Conservation (phyloP, 2,329 filamentous ascomycete species). For the Claviceps pazoutovae region DNA sequence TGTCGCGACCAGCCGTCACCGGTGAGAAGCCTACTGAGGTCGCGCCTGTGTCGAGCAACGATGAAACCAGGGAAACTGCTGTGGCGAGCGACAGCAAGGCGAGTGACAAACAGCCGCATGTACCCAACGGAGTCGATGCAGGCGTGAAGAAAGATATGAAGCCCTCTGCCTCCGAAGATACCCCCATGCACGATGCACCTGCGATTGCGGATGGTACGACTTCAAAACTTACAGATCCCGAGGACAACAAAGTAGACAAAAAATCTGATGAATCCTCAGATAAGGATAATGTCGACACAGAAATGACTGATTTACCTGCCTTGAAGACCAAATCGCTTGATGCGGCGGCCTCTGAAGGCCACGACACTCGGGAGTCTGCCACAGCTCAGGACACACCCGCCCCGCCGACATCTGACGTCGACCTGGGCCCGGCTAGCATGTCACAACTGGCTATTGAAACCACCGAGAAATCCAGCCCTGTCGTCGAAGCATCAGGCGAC, state of each 20-base stretch:
- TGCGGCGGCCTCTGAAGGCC: constrained; percentile 6
- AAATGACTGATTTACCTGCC: constrained; percentile 14
- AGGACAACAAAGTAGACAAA: neutral
- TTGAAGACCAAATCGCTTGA: constrained; percentile 7
- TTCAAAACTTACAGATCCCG: neutral
- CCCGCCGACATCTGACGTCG: constrained; percentile 19
- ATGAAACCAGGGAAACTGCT: constrained; percentile 6
- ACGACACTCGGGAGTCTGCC: constrained; percentile 6
- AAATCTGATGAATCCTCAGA: neutral
- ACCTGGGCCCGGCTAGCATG: constrained; percentile 22
- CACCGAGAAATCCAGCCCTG: constrained; percentile 16
- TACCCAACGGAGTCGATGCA: constrained; percentile 4
- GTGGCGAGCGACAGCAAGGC: constrained; percentile 9
- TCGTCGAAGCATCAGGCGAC: constrained; percentile 22
- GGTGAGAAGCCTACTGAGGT: neutral
- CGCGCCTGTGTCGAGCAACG: neutral
- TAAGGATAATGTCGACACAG: constrained; percentile 8
- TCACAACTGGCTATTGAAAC: constrained; percentile 26
- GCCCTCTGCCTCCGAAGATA: constrained; percentile 3
- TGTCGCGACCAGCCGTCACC: constrained; percentile 1
- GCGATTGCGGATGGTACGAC: neutral
- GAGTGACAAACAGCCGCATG: neutral
- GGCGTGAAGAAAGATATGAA: neutral
- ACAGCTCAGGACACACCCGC: constrained; percentile 9
- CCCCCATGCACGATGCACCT: neutral